Evolutionary conservation across 1,139 yeast species (phyloP).

Genomic region (Kodamaea arcana): DNA sequence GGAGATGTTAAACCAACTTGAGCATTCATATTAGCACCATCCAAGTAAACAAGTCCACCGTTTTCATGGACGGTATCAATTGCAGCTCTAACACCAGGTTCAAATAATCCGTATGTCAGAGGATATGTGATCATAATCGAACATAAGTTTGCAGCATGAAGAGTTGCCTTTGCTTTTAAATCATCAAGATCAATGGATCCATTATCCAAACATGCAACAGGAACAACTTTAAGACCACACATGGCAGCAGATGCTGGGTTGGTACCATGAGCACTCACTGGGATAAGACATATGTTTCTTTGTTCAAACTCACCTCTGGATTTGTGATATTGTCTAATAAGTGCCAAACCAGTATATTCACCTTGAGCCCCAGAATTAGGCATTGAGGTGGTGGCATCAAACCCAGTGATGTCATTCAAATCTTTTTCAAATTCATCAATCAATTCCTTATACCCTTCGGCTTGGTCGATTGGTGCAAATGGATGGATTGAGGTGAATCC

Average conservation of each 20-base stretch:
- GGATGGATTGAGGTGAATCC: conserved; percentile 89
- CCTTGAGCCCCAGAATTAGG: conserved; percentile 99
- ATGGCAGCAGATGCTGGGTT: conserved; percentile 98
- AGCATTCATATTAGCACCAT: conserved; percentile 99
- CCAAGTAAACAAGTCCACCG: conserved; percentile 96
- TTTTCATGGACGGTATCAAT: conserved; percentile 74
- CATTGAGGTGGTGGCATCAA: conserved; percentile 85
- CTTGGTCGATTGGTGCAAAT: conserved; percentile 85
- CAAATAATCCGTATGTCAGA: conserved; percentile 93
- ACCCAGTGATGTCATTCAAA: conserved; percentile 91
- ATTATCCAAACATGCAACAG: conserved; percentile 78
- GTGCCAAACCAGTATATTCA: conserved; percentile 90
- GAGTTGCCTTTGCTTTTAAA: conserved; percentile 65
- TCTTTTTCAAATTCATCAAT: conserved; percentile 77
- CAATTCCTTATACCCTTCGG: conserved; percentile 74
- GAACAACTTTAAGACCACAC: conserved; percentile 91
- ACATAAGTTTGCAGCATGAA: conserved; percentile 68
- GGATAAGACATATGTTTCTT: conserved; percentile 87
- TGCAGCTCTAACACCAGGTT: conserved; percentile 84
- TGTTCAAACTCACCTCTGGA: conserved; percentile 61
- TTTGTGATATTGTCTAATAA: conserved; percentile 74
- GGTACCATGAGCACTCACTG: conserved; percentile 97
- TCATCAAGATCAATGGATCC: conserved; percentile 86
- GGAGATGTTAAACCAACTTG: conserved; percentile 97
- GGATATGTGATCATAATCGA: conserved; percentile 97